A percentile compares a stretch with the other conserved stretches of the same genome.
Evolutionary conservation across 805 yeast species (phyloP).

Genomic region (Saccharomycopsis fodiens): DNA sequence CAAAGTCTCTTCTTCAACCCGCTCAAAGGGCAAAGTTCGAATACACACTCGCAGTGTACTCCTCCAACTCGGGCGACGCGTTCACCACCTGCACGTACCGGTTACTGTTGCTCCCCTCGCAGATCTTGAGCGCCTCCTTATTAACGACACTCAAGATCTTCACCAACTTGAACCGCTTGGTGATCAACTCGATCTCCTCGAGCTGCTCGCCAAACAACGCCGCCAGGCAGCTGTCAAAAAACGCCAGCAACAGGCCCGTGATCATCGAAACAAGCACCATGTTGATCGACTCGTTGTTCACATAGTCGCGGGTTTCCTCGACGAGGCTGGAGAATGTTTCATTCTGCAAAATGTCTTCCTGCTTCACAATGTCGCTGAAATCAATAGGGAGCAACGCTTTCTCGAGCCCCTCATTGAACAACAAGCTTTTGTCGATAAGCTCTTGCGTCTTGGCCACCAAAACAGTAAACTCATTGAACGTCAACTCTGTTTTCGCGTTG

Average conservation of each 20-base stretch:
- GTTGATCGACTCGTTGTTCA: slow-evolving; percentile 27
- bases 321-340: slow-evolving; percentile 31
- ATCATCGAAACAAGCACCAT: slow-evolving; percentile 31
- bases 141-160: slow-evolving; percentile 61
- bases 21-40: slow-evolving; percentile 52
- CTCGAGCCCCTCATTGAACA: slow-evolving; percentile 19
- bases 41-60: slow-evolving; percentile 83
- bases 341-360: slow-evolving; percentile 32
- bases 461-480: slow-evolving; percentile 50
- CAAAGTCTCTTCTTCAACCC: no score
- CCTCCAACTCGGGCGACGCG: slow-evolving; percentile 61
- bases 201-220: slow-evolving; percentile 15
- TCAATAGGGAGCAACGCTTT: slow-evolving; percentile 19
- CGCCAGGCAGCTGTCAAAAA: slow-evolving; percentile 29
- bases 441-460: slow-evolving; percentile 34
- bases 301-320: slow-evolving; percentile 38
- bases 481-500: slow-evolving; percentile 66
- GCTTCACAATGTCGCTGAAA: slow-evolving; percentile 31
- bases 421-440: slow-evolving; percentile 28
- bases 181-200: slow-evolving; percentile 25
- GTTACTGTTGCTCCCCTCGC: slow-evolving; percentile 36
- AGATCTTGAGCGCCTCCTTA: slow-evolving; percentile 52
- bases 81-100: slow-evolving; percentile 42
- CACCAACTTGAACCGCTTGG: slow-evolving; percentile 49
- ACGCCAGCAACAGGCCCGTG: slow-evolving; percentile 29